Conservation (phyloP, 163 green algal species). For the Chloromonas sp. region DNA sequence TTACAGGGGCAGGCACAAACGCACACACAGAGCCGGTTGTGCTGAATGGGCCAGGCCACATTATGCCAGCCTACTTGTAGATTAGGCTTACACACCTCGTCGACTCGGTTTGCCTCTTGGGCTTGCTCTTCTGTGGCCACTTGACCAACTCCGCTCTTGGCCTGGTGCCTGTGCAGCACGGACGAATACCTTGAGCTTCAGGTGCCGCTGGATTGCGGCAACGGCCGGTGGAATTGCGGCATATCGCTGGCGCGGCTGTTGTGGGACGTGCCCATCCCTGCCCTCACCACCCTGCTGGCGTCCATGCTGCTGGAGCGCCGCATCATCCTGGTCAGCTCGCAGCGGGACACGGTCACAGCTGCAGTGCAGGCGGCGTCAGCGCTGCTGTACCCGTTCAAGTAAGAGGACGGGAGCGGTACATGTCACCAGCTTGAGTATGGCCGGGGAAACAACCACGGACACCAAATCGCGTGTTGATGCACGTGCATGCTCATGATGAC, state of each 20-base stretch:
- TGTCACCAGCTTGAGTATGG: too few relatives aligned
- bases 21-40: too few relatives aligned
- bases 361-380: constrained; percentile 61
- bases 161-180: constrained; percentile 7
- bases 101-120: too few relatives aligned
- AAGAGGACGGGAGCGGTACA: background rate
- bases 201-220: constrained; percentile 60
- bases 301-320: constrained; percentile 71
- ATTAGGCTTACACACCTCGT: too few relatives aligned
- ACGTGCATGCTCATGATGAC: too few relatives aligned
- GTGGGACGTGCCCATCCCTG: constrained; percentile 54
- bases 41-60: too few relatives aligned
- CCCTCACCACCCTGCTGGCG: constrained; percentile 54
- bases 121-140: too few relatives aligned
- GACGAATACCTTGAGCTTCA: constrained; percentile 48
- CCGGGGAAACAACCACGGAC: too few relatives aligned
- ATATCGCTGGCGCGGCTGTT: constrained; percentile 65
- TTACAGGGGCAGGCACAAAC: too few relatives aligned
- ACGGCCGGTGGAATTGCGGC: constrained; percentile 51
- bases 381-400: constrained; percentile 73
- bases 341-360: constrained; percentile 56
- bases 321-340: constrained; percentile 59
- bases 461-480: too few relatives aligned
- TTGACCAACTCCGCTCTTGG: too few relatives aligned
- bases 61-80: too few relatives aligned